Base-by-base conservation (phyloP, 2,329 filamentous ascomycete species). In the Biscogniauxia mediterranea region DNA sequence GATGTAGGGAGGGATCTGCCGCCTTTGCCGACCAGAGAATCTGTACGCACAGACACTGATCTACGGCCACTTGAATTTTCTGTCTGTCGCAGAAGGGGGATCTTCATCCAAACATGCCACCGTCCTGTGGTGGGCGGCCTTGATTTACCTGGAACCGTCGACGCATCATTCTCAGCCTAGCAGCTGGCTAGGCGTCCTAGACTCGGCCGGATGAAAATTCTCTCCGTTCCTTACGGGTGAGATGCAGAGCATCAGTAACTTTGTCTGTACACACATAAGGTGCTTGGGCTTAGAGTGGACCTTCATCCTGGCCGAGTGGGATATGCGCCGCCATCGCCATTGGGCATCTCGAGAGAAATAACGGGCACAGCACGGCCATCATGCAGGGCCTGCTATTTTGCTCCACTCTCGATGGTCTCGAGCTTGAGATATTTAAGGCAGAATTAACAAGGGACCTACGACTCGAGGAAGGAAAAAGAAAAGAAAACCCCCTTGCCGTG, bases 41-140 rank as follows among this genome's bases (percentile, higher is more conserved):
- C 26, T 28, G 21, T 50, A 56, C 56, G 61, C 63, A 65, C 63
- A 61, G 63, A 65, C 59, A 51, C 54, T 58, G 61, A 63, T 63
- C 61, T 65, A 25, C 54, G 17, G 51, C 15, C 25, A 28, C 49
- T 56, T 32, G 52, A 60, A 54, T 54, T 25, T 54, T 54, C 9
- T 49, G 38, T 15, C 52, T 54, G 52, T 54, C 32, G 32, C 52
- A 54, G 52, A 53, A 54, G 26, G 19, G 52, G 11, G 52, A 54
- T 32, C 32, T 19, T 54, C 32, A 54, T 32, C 25, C n/a, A 25
- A 46, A 46, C 38, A 46, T 46, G 38, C 38, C 15, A 46, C 38
- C 17, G 38, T 46, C 5, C 17, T 46, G 38, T 17, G 15, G 38
- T 46, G 38, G 38, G 38, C 38, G 38, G 38, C 38, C 38, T 46